Base-by-base conservation (phyloP, 306 rosid genomes). In the Herpetospermum pedunculosum region DNA sequence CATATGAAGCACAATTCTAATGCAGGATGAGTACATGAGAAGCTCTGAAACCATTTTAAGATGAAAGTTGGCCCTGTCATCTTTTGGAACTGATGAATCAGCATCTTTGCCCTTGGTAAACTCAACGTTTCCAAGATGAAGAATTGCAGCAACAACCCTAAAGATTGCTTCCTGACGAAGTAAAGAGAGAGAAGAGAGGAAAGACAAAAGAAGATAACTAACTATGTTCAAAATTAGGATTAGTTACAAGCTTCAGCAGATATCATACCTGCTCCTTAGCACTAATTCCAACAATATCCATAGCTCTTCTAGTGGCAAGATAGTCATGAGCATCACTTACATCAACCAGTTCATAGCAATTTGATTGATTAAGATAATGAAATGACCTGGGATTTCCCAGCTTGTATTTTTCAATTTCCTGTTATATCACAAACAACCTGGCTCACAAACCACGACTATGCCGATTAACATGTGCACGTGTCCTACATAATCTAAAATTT, bases 251-350 rank as follows among this genome's bases (percentile, higher is more conserved):
- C 49, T 79, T 75, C 21, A 25, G 76, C 77, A 78, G 77, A 76
- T 53, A 77, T 68, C 64, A 73, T 82, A 95, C 99, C 99, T 95
- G 99, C 76, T 95, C 97, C 76, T 88, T 88, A 49, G 83, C 90
- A 82, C 92, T 89, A 72, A 95, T 89, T 76, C 99, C 99, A 64
- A 95, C 97, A 81, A 95, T 60, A 77, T 95, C 99, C 97, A 95
- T 95, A 38, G 99, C 99, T 85, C 97, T 91, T 84, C 99, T 85
- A 30, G 99, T 95, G 70, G 97, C 99, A 77, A 95, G 97, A 74
- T 95, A 95, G 70, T 95, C 99, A 70, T 83, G 99, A 49, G 97
- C 80, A 79, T 95, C 97, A 82, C 81, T 95, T 78, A 85, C 70
- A 73, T 87, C 99, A 78, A 76, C 90, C 84, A 95, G 87, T 68